Conservation (phyloP, 306 rosid genomes). For the Vachellia collinsii region DNA sequence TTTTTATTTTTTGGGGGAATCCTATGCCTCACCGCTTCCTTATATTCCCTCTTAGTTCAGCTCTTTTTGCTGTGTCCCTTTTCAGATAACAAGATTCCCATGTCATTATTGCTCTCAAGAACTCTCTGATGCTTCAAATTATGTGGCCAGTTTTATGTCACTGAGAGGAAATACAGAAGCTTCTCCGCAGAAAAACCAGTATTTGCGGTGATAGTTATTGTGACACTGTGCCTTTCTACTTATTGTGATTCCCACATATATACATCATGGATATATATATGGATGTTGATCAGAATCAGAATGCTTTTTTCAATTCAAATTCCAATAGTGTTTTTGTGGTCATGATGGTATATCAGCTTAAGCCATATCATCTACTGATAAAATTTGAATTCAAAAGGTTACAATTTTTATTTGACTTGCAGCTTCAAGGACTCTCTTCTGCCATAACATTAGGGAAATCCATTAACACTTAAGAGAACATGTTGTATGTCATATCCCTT, state of each 20-base stretch:
- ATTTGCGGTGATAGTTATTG: conserved; percentile 13
- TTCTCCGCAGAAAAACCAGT: conserved; percentile 25
- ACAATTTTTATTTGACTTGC: neutral
- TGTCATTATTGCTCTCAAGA: conserved; percentile 9
- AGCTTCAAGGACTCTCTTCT: conserved; percentile 11
- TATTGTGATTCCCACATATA: conserved; percentile 27
- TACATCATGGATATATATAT: neutral
- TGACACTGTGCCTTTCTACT: conserved; percentile 23
- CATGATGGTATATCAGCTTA: conserved; percentile 9
- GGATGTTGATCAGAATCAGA: neutral
- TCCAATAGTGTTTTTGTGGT: conserved; percentile 16
- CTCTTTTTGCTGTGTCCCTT: conserved; percentile 58
- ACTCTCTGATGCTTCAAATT: conserved; percentile 28
- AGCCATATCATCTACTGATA: conserved; percentile 4
- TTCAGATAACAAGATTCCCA: conserved; percentile 60
- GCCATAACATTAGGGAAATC: conserved; percentile 25
- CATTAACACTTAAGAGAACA: neutral
- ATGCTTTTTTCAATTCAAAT: conserved; percentile 21
- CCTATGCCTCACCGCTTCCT: conserved; percentile 66
- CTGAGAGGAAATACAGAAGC: conserved; percentile 17
- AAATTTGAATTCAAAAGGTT: conserved; percentile 33
- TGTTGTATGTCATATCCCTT: neutral
- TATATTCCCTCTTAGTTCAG: conserved; percentile 55
- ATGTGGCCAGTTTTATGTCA: conserved; percentile 5
- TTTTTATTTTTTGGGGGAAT: conserved; percentile 54